A percentile compares a stretch with the other conserved stretches of the same genome.
phyloP scores from a whole-genome alignment of 371 early-diverging fungal genomes.

The Lichtheimia hyalospora region DNA sequence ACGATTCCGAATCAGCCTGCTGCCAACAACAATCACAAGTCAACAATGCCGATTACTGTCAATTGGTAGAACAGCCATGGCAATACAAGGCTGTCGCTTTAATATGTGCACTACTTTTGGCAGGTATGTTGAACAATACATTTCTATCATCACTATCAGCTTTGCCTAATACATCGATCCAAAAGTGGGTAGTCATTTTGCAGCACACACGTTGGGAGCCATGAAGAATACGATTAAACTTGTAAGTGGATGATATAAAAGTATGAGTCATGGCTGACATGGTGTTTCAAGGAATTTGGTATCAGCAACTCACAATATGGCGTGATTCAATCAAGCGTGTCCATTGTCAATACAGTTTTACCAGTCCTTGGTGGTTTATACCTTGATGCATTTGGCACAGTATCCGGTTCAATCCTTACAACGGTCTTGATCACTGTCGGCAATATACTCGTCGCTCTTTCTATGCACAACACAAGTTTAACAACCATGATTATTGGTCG shows the following conservation, averaged over 20 bases:
- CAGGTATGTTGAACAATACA: slow-evolving; percentile 40
- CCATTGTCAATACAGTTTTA: slow-evolving; percentile 70
- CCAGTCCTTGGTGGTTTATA: slow-evolving; percentile 75
- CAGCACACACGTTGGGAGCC: slow-evolving; percentile 72
- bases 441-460: slow-evolving; percentile 60
- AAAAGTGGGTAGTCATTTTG: slow-evolving; percentile 72
- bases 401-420: slow-evolving; percentile 64
- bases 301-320: slow-evolving; percentile 74
- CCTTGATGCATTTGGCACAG: slow-evolving; percentile 71
- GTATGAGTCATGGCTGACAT: background rate
- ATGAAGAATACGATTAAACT: slow-evolving; percentile 67
- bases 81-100: slow-evolving; percentile 64
- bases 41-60: slow-evolving; percentile 27
- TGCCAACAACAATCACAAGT: slow-evolving; percentile 2
- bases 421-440: slow-evolving; percentile 63
- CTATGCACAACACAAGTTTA: slow-evolving; percentile 53
- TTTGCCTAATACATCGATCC: background rate
- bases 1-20: slow-evolving; percentile 7
- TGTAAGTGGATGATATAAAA: slow-evolving; percentile 26
- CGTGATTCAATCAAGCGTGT: slow-evolving; percentile 67
- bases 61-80: slow-evolving; percentile 49
- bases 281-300: slow-evolving; percentile 53
- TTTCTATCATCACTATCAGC: background rate
- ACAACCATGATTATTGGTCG: slow-evolving; percentile 67
- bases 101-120: slow-evolving; percentile 60